Percentiles rank a stretch among this genome's conserved stretches.
Conservation (phyloP, 1,139 yeast species). For the Sugiyamaella sp. region DNA sequence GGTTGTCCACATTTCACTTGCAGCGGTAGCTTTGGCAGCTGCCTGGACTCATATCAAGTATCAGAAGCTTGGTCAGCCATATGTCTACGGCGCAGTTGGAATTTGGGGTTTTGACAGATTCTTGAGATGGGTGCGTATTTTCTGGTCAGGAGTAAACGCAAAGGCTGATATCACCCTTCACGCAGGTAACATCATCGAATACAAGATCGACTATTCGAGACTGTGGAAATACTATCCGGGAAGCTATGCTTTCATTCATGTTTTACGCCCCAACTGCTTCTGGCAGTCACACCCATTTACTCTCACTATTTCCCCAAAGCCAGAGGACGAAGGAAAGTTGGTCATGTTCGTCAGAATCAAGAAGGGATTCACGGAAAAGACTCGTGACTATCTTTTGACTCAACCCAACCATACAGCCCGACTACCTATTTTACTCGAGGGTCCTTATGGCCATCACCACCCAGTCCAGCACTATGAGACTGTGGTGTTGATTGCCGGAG, state of each 20-base stretch:
- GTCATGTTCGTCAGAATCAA: slow-evolving; percentile 35
- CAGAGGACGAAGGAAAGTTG: slow-evolving; percentile 32
- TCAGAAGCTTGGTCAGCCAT: slow-evolving; percentile 55
- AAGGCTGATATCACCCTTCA: slow-evolving; percentile 44
- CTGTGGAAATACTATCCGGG: slow-evolving; percentile 56
- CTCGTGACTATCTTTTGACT: slow-evolving; percentile 22
- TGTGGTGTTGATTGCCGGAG: slow-evolving; percentile 58
- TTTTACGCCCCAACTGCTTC: slow-evolving; percentile 47
- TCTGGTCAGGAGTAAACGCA: slow-evolving; percentile 48
- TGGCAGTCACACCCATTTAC: slow-evolving; percentile 76
- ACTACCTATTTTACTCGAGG: slow-evolving; percentile 48
- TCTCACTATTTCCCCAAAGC: slow-evolving; percentile 41
- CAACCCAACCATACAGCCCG: slow-evolving; percentile 16
- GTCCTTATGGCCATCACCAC: slow-evolving; percentile 57
- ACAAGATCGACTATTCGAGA: slow-evolving; percentile 35
- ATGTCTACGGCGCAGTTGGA: slow-evolving; percentile 45
- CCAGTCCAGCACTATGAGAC: slow-evolving; percentile 54
- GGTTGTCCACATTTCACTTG: slow-evolving; percentile 59
- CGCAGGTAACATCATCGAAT: slow-evolving; percentile 46
- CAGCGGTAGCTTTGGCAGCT: slow-evolving; percentile 57
- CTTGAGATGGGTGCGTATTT: slow-evolving; percentile 42
- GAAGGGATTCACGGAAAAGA: slow-evolving; percentile 33
- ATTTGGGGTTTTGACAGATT: slow-evolving; percentile 49
- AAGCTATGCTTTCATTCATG: slow-evolving; percentile 60
- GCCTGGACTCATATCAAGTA: slow-evolving; percentile 57